phyloP scores from a whole-genome alignment of 176 grass and related monocot genomes.

The Eragrostis nindensis region DNA sequence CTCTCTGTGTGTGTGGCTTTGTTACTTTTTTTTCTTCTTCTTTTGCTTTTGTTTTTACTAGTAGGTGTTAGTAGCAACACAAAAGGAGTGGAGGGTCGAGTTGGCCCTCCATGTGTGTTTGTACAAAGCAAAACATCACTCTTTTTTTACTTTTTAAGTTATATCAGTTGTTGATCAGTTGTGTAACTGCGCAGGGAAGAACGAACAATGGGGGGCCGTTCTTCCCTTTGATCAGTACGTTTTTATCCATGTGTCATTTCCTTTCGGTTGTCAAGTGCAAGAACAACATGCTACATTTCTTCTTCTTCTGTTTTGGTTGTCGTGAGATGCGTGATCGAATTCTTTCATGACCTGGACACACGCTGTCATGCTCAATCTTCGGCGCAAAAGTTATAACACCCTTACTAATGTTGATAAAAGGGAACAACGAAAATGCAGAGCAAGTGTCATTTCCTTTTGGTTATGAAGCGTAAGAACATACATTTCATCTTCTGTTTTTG shows the following conservation, averaged over 20 bases:
- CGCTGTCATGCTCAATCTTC: no score
- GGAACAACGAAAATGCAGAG: no score
- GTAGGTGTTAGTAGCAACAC: constrained; percentile 49
- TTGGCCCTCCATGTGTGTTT: constrained; percentile 64
- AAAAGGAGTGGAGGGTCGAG: constrained; percentile 49
- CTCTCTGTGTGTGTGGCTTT: constrained; percentile 28
- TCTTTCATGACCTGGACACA: no score
- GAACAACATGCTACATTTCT: neutral
- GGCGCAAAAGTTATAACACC: no score
- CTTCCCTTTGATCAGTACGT: constrained; percentile 3
- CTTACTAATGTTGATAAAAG: no score
- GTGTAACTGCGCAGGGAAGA: constrained; percentile 17
- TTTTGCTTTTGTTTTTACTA: neutral
- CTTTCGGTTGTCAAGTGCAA: constrained; percentile 34
- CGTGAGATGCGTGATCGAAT: no score
- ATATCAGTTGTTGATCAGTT: constrained; percentile 41
- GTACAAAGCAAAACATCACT: constrained; percentile 52
- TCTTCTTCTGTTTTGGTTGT: neutral
- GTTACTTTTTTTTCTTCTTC: neutral
- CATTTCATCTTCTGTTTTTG: no score
- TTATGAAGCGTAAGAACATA: constrained; percentile 29
- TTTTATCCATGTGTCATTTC: constrained; percentile 2
- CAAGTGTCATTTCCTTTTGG: constrained; percentile 3
- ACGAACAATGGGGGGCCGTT: neutral
- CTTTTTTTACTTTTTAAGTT: constrained; percentile 24